Evolutionary conservation across 768 basidiomycete genomes (phyloP).

Genomic region (Steccherinum ochraceum): DNA sequence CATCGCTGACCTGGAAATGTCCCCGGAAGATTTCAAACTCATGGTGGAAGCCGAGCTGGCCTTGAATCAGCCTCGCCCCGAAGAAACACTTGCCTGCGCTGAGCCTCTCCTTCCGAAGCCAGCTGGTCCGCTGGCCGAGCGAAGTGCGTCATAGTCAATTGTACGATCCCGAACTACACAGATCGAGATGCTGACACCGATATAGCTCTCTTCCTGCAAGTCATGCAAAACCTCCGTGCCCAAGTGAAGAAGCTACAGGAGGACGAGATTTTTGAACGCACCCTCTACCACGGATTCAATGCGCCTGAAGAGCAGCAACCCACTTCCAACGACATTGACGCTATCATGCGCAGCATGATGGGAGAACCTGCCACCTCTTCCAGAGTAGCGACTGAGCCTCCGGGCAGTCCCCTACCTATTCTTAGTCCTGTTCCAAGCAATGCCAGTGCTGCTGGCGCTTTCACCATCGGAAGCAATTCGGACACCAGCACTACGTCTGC

Average conservation of each 20-base stretch:
- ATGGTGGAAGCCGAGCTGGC: slow-evolving; percentile 29
- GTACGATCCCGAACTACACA: background rate
- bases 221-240: slow-evolving; percentile 31
- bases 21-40: slow-evolving; percentile 29
- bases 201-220: slow-evolving; percentile 29
- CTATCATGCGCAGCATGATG: slow-evolving; percentile 37
- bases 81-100: slow-evolving; percentile 29
- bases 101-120: slow-evolving; percentile 27
- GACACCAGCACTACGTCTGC: background rate
- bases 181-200: background rate
- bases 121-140: slow-evolving; percentile 30
- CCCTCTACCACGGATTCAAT: slow-evolving; percentile 29
- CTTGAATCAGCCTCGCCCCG: slow-evolving; percentile 28
- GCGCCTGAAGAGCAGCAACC: slow-evolving; percentile 29
- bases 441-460: background rate
- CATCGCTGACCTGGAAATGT: slow-evolving; percentile 32
- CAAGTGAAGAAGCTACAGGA: slow-evolving; percentile 36
- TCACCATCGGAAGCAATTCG: background rate
- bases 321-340: slow-evolving; percentile 31
- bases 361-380: slow-evolving; percentile 4
- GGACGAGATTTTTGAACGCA: slow-evolving; percentile 36
- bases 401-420: background rate
- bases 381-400: background rate
- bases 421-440: slow-evolving; percentile 1
- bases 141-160: slow-evolving; percentile 26